Percentiles rank a stretch among this genome's conserved stretches.
Evolutionary conservation across 805 yeast genomes (phyloP).

Genomic region (Yarrowia sp.): DNA sequence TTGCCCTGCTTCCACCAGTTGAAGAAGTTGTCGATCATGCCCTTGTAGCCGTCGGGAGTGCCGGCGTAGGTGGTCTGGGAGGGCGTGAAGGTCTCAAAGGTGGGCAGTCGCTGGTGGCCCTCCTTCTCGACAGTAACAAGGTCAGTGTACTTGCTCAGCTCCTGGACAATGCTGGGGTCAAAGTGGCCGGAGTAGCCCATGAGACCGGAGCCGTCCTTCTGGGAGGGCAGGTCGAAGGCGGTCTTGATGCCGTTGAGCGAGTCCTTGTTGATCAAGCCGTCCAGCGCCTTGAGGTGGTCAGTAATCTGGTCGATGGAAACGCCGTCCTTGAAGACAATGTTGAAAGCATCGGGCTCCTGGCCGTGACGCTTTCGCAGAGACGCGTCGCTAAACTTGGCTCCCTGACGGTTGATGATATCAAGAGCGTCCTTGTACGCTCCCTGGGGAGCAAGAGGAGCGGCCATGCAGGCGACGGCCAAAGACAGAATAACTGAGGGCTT

Average conservation of each 20-base stretch:
- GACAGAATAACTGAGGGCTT: slow-evolving; percentile 4
- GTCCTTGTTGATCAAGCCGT: slow-evolving; percentile 8
- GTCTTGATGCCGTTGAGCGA: slow-evolving; percentile 17
- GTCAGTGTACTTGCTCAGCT: background rate
- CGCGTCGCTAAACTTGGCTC: background rate
- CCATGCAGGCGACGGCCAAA: slow-evolving; percentile 2
- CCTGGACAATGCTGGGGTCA: background rate
- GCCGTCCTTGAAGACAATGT: slow-evolving; percentile 16
- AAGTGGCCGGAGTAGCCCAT: slow-evolving; percentile 19
- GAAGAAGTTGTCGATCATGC: background rate
- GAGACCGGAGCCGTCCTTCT: slow-evolving; percentile 14
- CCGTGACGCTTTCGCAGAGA: slow-evolving; percentile 3
- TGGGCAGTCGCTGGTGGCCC: background rate
- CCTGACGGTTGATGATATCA: background rate
- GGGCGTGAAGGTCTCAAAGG: background rate
- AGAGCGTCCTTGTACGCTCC: slow-evolving; percentile 22
- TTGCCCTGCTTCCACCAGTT: background rate
- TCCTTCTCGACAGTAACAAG: slow-evolving; percentile 1
- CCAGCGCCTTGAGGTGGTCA: slow-evolving; percentile 19
- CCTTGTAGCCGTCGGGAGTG: background rate
- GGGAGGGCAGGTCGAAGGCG: slow-evolving; percentile 19
- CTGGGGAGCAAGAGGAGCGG: background rate
- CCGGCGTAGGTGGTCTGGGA: background rate
- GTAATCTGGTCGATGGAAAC: slow-evolving; percentile 9
- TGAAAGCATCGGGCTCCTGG: slow-evolving; percentile 9